Evolutionary conservation across 768 basidiomycete genomes (phyloP), one percentile per base, ranked within the genome.

Genomic region (Omphalotus guepiniiformis): DNA sequence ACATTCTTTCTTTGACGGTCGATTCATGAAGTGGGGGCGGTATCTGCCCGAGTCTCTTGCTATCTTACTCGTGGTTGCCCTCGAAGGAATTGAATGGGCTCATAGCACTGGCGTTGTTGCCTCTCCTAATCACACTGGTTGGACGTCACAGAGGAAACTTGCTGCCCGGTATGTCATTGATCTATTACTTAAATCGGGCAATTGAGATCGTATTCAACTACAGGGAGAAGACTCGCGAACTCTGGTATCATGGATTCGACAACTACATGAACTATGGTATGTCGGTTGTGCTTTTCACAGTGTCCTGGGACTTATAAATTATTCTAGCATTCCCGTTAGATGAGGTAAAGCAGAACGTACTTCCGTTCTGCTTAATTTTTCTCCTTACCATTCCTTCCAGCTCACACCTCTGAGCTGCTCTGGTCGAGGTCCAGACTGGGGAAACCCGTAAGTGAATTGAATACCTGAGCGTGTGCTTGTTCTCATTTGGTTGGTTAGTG

Each of bases 211-310:
- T 13, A 2, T 49, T 28, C 22, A n/a, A n/a, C n/a, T 28, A 4
- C 53, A 92, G 90, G 37, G 78, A 90, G 55, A 74, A 73, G 58
- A 83, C 82, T 7, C 79, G 85, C 36, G 79, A 85, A 45, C 68
- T 95, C 4, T 96, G 90, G 86, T 85, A 89, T 59, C 93, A 95
- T 71, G 93, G 93, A 0, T 96, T 84, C 58, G 65, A 89, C 57
- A 82, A 80, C 56, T 96, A 96, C 63, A 94, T 95, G 93, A 74
- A 67, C 39, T 79, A 78, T 61, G 93, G 89, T 90, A 53, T 56
- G 67, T 62, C 21, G 27, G 32, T 21, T 40, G 29, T 32, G 3
- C 19, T 37, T 41, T 25, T 41, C 22, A 19, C 42, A 35, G 49
- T 47, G n/a, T 49, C 43, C 51, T 40, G 53, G 47, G 39, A 60